These are phyloP conservation scores for Hypoxylon intermedium DNA, from an alignment of 495 filamentous ascomycete species.

Conservation along the genomic window DNA sequence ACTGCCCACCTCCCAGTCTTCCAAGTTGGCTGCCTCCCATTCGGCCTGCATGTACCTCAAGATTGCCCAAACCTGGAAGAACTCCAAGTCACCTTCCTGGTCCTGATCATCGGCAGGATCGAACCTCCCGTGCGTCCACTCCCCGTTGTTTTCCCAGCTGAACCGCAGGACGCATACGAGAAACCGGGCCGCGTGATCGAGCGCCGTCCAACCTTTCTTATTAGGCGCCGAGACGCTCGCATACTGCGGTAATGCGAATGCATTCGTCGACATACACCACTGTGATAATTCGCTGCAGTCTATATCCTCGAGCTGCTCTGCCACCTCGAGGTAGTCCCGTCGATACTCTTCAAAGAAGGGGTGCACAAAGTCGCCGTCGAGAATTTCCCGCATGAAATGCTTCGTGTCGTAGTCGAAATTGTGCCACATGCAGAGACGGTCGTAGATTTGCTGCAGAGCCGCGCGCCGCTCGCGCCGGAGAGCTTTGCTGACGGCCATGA, in stretches of 20 bases:
- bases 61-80: constrained; percentile 39
- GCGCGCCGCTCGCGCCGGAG: constrained; percentile 31
- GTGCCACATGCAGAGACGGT: constrained; percentile 33
- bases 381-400: constrained; percentile 17
- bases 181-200: constrained; percentile 38
- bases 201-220: constrained; percentile 29
- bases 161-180: constrained; percentile 34
- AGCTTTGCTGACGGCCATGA: constrained; percentile 8
- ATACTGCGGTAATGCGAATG: no score
- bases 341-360: constrained; percentile 39
- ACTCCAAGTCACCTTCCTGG: constrained; percentile 31
- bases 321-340: constrained; percentile 33
- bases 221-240: background rate
- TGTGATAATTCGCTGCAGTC: no score
- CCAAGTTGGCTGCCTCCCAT: constrained; percentile 40
- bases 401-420: constrained; percentile 35
- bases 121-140: constrained; percentile 37
- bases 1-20: constrained; percentile 28
- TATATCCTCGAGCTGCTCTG: constrained; percentile 11
- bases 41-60: constrained; percentile 39
- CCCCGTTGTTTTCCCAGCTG: constrained; percentile 39
- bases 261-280: no score
- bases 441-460: constrained; percentile 34
- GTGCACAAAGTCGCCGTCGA: constrained; percentile 33
- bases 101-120: constrained; percentile 33